phyloP scores from a whole-genome alignment of 345 rosid genomes.

The Brassica nigra region DNA sequence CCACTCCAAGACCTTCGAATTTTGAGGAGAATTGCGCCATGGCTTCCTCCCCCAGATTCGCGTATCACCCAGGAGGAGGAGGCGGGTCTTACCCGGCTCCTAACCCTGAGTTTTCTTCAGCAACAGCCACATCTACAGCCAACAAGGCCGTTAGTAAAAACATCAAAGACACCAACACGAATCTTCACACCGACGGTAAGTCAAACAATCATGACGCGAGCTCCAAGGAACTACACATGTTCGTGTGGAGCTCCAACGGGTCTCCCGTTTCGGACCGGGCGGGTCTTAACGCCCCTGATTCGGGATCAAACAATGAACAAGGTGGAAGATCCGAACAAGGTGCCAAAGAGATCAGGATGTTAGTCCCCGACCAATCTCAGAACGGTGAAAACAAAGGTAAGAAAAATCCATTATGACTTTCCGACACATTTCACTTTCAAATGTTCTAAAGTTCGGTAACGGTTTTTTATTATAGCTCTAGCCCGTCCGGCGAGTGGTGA shows the following conservation, averaged over 20 bases:
- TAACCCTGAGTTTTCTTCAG: conserved; percentile 68
- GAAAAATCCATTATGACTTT: neutral
- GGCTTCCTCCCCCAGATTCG: conserved; percentile 71
- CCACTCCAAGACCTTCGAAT: conserved; percentile 75
- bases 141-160: conserved; percentile 33
- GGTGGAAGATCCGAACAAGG: conserved; percentile 83
- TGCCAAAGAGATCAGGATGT: conserved; percentile 89
- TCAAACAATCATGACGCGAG: conserved; percentile 60
- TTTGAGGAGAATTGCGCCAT: conserved; percentile 74
- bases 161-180: conserved; percentile 15
- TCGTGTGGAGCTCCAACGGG: conserved; percentile 96
- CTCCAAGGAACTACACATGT: conserved; percentile 89
- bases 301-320: conserved; percentile 59
- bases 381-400: conserved; percentile 72
- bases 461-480: conserved; percentile 23
- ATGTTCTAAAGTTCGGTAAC: neutral
- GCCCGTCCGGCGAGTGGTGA: conserved; percentile 56
- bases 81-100: conserved; percentile 83
- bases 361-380: conserved; percentile 75
- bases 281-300: conserved; percentile 64
- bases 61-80: conserved; percentile 65
- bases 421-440: neutral
- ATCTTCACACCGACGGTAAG: conserved; percentile 27
- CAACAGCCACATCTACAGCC: conserved; percentile 38
- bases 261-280: conserved; percentile 90